Base-by-base conservation (phyloP, 208 protist genomes). In the Tritrichomonas foetus region DNA sequence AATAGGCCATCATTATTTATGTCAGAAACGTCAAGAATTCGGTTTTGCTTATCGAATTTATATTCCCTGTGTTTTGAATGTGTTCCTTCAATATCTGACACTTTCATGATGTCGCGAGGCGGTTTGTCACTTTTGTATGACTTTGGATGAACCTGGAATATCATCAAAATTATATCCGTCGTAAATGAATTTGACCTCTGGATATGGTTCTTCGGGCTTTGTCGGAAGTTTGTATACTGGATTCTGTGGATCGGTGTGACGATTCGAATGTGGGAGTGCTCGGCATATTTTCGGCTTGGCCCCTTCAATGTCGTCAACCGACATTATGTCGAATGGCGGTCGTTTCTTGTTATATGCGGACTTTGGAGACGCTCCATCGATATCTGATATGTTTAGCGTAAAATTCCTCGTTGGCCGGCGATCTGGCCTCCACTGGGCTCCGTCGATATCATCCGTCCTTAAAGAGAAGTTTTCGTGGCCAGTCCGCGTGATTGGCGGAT, bases 1-100 rank as follows among this genome's bases (percentile, higher is more conserved):
- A 84, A 84, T 16, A 84, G 20, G 27, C 74, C 74, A 84, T 84
- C 74, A 47, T 84, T 44, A n/a, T 84, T 84, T 53, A 84, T 84
- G 53, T 84, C 74, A 53, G 20, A 53, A n/a, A 84, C 74, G 22
- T 84, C 36, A 53, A 84, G 44, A 53, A 11, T 22, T 22, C 44
- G 3, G 44, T 84, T 13, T 3, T 69, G 64, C 8, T 8, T 8
- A n/a, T 84, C 14, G 44, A 53, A 53, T 53, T n/a, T 84, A 3
- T 22, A 53, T 20, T 16, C 36, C 11, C 8, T n/a, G 0, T 14
- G 49, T 53, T 53, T 49, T 11, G 74, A 44, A 13, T 9, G 3
- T n/a, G 74, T 44, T n/a, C 74, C 74, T 53, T 3, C 3, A 84
- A 84, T 84, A 53, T 84, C 74, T n/a, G 20, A 11, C 2, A 53